Evolutionary conservation across 108 stramenopile species (phyloP).

Genomic region (Nannochloropsis gaditana): DNA sequence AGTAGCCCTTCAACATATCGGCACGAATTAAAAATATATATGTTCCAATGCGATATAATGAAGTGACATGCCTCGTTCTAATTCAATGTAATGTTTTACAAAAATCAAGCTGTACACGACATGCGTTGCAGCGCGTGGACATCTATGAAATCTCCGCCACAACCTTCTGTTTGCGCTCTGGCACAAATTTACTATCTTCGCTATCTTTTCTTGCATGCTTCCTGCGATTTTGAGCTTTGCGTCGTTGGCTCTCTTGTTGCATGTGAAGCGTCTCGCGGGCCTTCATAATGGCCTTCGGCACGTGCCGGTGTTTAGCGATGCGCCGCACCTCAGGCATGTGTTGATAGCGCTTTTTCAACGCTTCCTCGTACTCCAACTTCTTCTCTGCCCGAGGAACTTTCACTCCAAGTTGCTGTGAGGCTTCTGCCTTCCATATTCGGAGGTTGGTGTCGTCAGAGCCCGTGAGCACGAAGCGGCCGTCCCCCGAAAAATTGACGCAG

Average conservation of each 20-base stretch:
- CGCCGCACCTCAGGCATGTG: conserved; percentile 83
- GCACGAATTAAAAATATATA: no score
- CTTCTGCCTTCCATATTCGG: conserved; percentile 90
- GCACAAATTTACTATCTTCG: conserved; percentile 32
- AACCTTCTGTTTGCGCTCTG: conserved; percentile 40
- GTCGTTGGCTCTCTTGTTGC: conserved; percentile 76
- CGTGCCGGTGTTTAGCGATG: conserved; percentile 71
- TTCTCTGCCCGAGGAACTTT: conserved; percentile 71
- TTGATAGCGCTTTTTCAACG: conserved; percentile 62
- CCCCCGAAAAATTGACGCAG: conserved; percentile 82
- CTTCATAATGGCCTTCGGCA: conserved; percentile 89
- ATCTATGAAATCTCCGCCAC: conserved; percentile 36
- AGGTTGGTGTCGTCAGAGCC: conserved; percentile 96
- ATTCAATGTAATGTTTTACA: neutral
- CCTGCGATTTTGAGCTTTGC: conserved; percentile 70
- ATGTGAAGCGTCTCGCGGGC: conserved; percentile 68
- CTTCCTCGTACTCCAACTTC: conserved; percentile 71
- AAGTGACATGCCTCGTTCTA: neutral
- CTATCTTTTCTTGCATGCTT: conserved; percentile 40
- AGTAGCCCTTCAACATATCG: no score
- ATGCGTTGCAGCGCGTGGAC: neutral
- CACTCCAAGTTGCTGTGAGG: conserved; percentile 82
- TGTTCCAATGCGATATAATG: no score
- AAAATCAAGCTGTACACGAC: neutral
- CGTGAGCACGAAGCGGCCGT: conserved; percentile 79